Evolutionary conservation across 805 yeast species (phyloP).

Genomic region (Yarrowia deformans): DNA sequence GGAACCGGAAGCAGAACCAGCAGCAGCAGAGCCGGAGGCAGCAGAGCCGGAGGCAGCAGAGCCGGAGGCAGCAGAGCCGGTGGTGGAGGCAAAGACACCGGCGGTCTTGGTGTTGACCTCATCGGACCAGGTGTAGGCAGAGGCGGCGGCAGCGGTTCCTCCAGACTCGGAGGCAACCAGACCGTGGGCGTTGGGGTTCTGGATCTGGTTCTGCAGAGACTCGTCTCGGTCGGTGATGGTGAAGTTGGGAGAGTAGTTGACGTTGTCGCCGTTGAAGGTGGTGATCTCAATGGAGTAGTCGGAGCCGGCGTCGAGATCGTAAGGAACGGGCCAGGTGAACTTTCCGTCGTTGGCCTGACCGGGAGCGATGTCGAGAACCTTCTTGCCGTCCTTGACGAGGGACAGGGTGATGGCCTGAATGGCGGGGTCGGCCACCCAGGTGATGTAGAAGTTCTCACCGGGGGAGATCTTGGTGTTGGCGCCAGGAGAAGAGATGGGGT

Average conservation of each 20-base stretch:
- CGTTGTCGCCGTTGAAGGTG: conserved; percentile 38
- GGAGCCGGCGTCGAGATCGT: conserved; percentile 17
- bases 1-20: conserved; percentile 4
- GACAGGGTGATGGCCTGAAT: conserved; percentile 34
- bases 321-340: conserved; percentile 37
- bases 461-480: conserved; percentile 32
- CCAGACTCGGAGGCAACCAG: conserved; percentile 39
- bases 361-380: conserved; percentile 27
- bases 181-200: conserved; percentile 40
- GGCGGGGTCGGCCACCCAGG: conserved; percentile 39
- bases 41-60: background rate
- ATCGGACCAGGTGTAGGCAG: conserved; percentile 29
- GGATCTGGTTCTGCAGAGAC: conserved; percentile 35
- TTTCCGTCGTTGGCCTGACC: conserved; percentile 38
- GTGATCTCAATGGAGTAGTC: conserved; percentile 39
- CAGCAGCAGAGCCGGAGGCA: conserved; percentile 7
- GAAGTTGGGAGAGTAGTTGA: conserved; percentile 37
- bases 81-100: conserved; percentile 20
- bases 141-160: conserved; percentile 32
- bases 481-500: conserved; percentile 37
- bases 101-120: conserved; percentile 29
- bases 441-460: conserved; percentile 39
- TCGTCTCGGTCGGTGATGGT: conserved; percentile 33
- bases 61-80: conserved; percentile 10
- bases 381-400: conserved; percentile 29